Evolutionary conservation across 306 rosid genomes (phyloP), one percentile per base, ranked within the genome.

Genomic region (Inga leiocalycina): DNA sequence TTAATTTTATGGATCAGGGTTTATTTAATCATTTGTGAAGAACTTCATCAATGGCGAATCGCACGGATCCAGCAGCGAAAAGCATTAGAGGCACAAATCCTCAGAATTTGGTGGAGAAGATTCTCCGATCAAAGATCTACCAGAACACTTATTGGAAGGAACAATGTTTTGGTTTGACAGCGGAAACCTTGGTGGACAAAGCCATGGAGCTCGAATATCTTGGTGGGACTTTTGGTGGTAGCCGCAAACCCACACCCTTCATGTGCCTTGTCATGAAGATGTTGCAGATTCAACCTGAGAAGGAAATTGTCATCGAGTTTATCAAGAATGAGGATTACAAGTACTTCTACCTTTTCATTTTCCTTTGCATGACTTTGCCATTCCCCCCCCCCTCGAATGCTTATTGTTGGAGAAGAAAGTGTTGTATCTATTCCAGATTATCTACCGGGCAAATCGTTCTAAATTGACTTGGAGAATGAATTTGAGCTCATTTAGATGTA

Each of bases 211-310:
- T 97, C 67, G 99, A 97, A 83, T 97, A 94, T 87, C 89, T 97
- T 54, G 99, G 98, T 34, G 98, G 99, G 0, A 97, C 99, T 80
- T 86, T 44, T 72, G 99, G 99, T 2, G 99, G 98, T 14, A 97
- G 84, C 85, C 99, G 98, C 3, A 94, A 92, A 62, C 98, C 98
- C 76, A 88, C 99, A 15, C 98, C 98, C 0, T 94, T 97, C 89
- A 94, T 97, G 93, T 94, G 98, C 87, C 99, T 94, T 27, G 92
- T 94, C 59, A 91, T 89, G 97, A 94, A 97, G 91, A 97, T 94
- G 99, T 95, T 97, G 77, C 99, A 94, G 91, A 97, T 97, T 84
- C 98, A 97, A 76, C 99, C 99, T 3, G 97, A 94, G 94, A 97
- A 97, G 88, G 98, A 97, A 83, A 97, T 94, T 78, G 97, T 97